A percentile compares a stretch with the other conserved stretches of the same genome.
Evolutionary conservation across 2,329 filamentous ascomycete genomes (phyloP).

Genomic region (Penicillium glabrum): DNA sequence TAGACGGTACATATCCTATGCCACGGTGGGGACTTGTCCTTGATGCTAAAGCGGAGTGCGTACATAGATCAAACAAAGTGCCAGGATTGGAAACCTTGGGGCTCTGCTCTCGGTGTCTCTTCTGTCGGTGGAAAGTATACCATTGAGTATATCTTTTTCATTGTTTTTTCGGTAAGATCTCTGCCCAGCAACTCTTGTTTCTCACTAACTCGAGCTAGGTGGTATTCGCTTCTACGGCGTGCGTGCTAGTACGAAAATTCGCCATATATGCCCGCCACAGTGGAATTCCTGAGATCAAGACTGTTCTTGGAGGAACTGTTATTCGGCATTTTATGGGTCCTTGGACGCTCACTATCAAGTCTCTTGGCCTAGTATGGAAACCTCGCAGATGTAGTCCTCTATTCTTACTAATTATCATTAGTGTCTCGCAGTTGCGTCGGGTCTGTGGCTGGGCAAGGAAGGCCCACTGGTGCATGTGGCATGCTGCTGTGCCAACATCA

Average conservation of each 20-base stretch:
- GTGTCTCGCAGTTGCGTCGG: constrained; percentile 88
- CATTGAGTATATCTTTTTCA: constrained; percentile 83
- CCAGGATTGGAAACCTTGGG: constrained; percentile 84
- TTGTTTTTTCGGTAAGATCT: constrained; percentile 69
- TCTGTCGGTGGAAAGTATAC: constrained; percentile 72
- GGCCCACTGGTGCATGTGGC: constrained; percentile 93
- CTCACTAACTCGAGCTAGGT: constrained; percentile 53
- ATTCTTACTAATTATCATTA: constrained; percentile 40
- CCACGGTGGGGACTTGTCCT: background rate
- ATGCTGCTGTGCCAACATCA: constrained; percentile 91
- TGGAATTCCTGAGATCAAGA: constrained; percentile 98
- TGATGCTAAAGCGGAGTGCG: constrained; percentile 13
- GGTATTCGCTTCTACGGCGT: constrained; percentile 74
- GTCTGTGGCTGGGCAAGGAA: constrained; percentile 96
- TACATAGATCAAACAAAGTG: constrained; percentile 69
- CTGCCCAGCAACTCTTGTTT: background rate
- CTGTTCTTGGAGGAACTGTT: constrained; percentile 87
- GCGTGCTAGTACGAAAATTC: constrained; percentile 77
- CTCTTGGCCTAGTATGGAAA: constrained; percentile 70
- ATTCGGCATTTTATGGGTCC: constrained; percentile 81
- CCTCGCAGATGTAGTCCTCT: too few relatives aligned
- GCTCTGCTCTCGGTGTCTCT: constrained; percentile 66
- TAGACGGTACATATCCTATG: constrained; percentile 58
- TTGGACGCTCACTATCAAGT: constrained; percentile 90
- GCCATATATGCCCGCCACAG: constrained; percentile 88